Conservation (phyloP, 768 basidiomycete species). For the Rhodosporidiobolus sp. region DNA sequence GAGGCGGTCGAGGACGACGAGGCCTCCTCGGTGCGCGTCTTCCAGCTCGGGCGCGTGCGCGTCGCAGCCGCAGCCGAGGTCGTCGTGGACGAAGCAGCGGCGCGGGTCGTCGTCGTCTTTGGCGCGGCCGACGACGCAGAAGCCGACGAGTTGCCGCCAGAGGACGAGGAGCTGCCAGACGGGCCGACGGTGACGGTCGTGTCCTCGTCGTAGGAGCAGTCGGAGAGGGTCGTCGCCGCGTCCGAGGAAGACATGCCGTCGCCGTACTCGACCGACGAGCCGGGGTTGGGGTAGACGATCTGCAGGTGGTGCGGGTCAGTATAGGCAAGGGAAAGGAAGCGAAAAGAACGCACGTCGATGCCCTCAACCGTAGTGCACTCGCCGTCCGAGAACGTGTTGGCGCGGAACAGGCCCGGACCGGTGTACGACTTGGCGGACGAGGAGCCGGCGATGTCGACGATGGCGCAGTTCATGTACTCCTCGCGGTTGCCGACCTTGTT, state of each 20-base stretch:
- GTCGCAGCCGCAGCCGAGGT: neutral
- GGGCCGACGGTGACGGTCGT: conserved; percentile 27
- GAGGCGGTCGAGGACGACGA: neutral
- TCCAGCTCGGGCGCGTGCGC: no score
- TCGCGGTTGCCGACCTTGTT: conserved; percentile 49
- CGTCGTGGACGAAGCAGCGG: neutral
- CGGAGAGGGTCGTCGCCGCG: neutral
- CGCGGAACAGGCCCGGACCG: conserved; percentile 30
- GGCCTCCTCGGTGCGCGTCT: neutral
- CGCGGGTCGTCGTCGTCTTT: neutral
- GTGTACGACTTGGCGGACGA: conserved; percentile 26
- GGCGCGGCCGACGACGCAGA: neutral
- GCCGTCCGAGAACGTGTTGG: conserved; percentile 30
- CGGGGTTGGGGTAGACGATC: conserved; percentile 37
- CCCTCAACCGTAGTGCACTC: conserved; percentile 26
- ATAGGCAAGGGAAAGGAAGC: neutral
- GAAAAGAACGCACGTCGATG: neutral
- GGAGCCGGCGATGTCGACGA: conserved; percentile 28
- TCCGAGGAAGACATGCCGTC: conserved; percentile 1
- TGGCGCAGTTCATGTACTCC: conserved; percentile 13
- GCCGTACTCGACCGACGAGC: conserved; percentile 15
- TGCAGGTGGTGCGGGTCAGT: neutral
- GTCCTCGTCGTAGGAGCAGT: conserved; percentile 19
- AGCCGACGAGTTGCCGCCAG: neutral
- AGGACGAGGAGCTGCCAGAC: neutral